Base-by-base conservation (phyloP, 805 yeast genomes). In the Yamadazyma tumulicola region DNA sequence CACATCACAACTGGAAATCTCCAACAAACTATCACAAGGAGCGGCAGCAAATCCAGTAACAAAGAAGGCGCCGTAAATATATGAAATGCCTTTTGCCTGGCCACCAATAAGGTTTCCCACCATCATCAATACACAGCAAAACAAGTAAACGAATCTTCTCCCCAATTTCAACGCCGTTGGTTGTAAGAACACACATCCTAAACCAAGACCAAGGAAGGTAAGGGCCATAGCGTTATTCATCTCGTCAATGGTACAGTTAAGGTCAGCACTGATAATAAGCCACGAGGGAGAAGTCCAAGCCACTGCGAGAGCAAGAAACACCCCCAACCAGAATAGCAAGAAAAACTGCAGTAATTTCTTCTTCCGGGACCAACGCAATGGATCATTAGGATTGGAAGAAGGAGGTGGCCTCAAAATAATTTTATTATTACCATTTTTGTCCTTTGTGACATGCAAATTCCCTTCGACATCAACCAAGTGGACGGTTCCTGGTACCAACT, bases 1-100 rank as follows among this genome's bases (percentile, higher is more conserved):
- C 2, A 71, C 63, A 33, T 64, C 64, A 19, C 72, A 62, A 17
- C 72, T 52, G 13, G 72, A 59, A 6, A 68, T 56, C 37, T 67
- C 75, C 9, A 68, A 72, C 45, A 70, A 64, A 4, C 75, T 69
- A 41, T 68, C 72, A 8, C 65, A 61, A 3, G 71, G 64, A 15
- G 73, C 63, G 12, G 64, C 66, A 3, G 61, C 56, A 34, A 57
- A 52, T 1, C 68, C 68, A 1, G 42, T 26, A 11, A 62, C 26
- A 20, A 52, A 41, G 21, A 49, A 46, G 11, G 41, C 44, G 1
- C 47, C 61, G 30, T 51, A 55, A 14, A 59, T 25, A 20, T 37
- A 38, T 7, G 39, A 23, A 17, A 60, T 37, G 13, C 39, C 43
- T 3, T 43, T 52, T 5, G 64, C 55, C 19, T 44, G 47, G 16